phyloP scores from a whole-genome alignment of 2,329 filamentous ascomycete genomes.

The Penicillium olsonii region DNA sequence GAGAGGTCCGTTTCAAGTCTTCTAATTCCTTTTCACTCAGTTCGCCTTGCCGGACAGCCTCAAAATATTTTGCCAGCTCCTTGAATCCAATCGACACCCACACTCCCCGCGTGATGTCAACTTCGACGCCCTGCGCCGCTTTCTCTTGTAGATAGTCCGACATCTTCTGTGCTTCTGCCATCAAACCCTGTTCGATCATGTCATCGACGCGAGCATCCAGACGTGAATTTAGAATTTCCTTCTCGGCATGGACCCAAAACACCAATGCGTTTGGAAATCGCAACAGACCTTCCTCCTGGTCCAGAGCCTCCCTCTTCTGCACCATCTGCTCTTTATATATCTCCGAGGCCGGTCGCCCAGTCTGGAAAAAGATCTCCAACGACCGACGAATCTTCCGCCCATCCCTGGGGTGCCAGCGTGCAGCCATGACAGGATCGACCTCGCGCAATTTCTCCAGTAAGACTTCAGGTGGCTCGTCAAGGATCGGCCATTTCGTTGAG shows the following conservation, averaged over 20 bases:
- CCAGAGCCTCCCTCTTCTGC: constrained; percentile 25
- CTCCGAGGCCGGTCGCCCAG: constrained; percentile 78
- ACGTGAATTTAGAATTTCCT: constrained; percentile 66
- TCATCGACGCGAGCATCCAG: constrained; percentile 77
- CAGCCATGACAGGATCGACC: constrained; percentile 86
- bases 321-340: constrained; percentile 77
- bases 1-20: constrained; percentile 57
- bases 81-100: constrained; percentile 98
- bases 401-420: constrained; percentile 92
- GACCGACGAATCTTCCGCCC: constrained; percentile 85
- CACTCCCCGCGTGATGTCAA: constrained; percentile 80
- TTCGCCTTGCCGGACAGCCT: constrained; percentile 41
- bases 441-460: constrained; percentile 73
- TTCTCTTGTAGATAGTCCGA: constrained; percentile 49
- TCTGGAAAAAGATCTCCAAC: constrained; percentile 84
- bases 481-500: constrained; percentile 63
- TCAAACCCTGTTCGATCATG: constrained; percentile 71
- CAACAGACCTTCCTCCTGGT: constrained; percentile 36
- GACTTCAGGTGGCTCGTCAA: constrained; percentile 69
- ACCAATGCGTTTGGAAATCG: constrained; percentile 63
- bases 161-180: constrained; percentile 63
- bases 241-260: constrained; percentile 83
- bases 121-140: constrained; percentile 49
- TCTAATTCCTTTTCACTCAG: constrained; percentile 48
- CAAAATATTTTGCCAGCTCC: constrained; percentile 75